phyloP scores from a whole-genome alignment of 345 rosid genomes.

The Firmiana major region DNA sequence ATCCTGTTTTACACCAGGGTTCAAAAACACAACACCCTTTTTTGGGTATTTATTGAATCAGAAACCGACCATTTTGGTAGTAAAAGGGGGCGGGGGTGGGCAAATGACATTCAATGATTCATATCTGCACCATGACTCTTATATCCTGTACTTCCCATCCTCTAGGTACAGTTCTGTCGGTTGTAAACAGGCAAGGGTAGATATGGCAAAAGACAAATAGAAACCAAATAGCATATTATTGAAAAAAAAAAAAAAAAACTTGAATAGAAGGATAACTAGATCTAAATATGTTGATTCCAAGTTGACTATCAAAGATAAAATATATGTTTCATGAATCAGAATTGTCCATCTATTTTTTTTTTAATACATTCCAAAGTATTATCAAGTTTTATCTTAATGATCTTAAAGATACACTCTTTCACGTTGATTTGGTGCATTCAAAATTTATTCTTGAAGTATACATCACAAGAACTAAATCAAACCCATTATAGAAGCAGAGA shows the following conservation, averaged over 20 bases:
- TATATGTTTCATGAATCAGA: background rate
- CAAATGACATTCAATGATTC: constrained; percentile 3
- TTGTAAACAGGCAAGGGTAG: background rate
- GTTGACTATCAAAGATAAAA: no score
- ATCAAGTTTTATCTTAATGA: no score
- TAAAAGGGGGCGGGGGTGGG: background rate
- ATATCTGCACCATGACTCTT: background rate
- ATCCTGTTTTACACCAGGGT: background rate
- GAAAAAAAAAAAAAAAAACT: background rate
- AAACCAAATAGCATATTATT: background rate
- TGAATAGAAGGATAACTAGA: background rate
- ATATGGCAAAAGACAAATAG: background rate
- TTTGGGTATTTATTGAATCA: background rate
- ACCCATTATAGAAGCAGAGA: background rate
- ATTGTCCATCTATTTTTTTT: no score
- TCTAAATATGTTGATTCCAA: background rate
- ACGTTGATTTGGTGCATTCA: no score
- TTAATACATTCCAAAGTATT: no score
- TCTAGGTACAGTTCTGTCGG: background rate
- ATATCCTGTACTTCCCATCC: constrained; percentile 6
- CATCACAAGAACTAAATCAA: no score
- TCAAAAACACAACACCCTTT: background rate
- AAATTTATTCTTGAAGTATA: no score
- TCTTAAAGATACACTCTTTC: no score
- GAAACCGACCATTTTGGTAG: background rate